Conservation (phyloP, 306 rosid species). For the Prunus mira region DNA sequence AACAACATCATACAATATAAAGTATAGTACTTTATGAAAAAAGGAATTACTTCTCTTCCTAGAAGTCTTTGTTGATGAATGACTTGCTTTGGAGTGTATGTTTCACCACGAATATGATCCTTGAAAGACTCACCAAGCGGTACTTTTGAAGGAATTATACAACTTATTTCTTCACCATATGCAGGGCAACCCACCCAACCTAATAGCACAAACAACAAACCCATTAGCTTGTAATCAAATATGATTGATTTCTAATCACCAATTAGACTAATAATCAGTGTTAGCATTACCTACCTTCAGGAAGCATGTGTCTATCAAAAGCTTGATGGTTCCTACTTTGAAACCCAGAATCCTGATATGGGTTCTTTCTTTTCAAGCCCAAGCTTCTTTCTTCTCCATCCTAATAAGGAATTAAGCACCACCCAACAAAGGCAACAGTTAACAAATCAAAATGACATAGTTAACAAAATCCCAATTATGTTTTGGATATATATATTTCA, state of each 20-base stretch:
- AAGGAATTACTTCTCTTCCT: conserved; percentile 76
- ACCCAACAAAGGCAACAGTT: not conserved
- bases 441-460: not conserved
- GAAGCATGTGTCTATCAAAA: conserved; percentile 11
- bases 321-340: conserved; percentile 6
- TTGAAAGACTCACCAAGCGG: conserved; percentile 86
- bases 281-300: conserved; percentile 8
- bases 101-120: conserved; percentile 71
- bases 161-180: conserved; percentile 65
- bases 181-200: conserved; percentile 98
- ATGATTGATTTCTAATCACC: not conserved
- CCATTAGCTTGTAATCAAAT: not conserved
- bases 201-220: conserved; percentile 12
- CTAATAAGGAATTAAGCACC: not conserved
- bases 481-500: not conserved
- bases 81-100: conserved; percentile 97
- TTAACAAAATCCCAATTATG: not conserved
- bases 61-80: conserved; percentile 89
- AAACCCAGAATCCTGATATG: not conserved
- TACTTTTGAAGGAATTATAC: conserved; percentile 93
- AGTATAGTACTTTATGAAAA: not conserved
- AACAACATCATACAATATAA: not conserved
- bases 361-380: conserved; percentile 3
- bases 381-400: conserved; percentile 4
- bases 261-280: not conserved